Base-by-base conservation (phyloP, 768 basidiomycete genomes). In the Lactifluus echinatus region DNA sequence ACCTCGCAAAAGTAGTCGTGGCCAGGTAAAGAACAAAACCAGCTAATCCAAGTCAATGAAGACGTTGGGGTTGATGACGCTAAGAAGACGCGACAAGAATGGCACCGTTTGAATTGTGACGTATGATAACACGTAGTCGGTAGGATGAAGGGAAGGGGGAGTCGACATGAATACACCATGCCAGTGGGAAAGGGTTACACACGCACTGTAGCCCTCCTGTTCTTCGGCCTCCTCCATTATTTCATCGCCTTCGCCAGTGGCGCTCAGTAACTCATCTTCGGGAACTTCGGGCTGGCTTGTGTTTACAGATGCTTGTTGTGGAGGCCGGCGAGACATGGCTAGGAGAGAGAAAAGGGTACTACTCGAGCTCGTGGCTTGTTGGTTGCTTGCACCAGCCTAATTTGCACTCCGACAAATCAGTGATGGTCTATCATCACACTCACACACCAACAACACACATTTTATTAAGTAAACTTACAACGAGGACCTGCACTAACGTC, bases 1-100 rank as follows among this genome's bases (percentile, higher is more conserved):
- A 97, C 94, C 74, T 96, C 94, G 72, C 92, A 94, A 70, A 96
- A 97, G 76, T 96, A 97, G 73, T 97, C 94, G 71, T 97, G 94
- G 42, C 90, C 90, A 11, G 92, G 92, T 50, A 95, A 75, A 39
- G 91, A 91, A 70, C 92, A 94, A 74, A 93, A 95, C 92, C 92
- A 93, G 66, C 84, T 89, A 67, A 94, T 94, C 92, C 92, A 95
- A 55, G 92, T 95, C 59, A 94, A 76, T 33, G 89, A 90, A 53
- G 89, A 93, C 59, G 90, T 93, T 28, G 89, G 90, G 3, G 89
- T 92, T 26, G 89, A 93, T 45, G 89, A 93, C 49, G 89, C 89
- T 92, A 56, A 40, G 7, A 19, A 49, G 42, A 56, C 53, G 53
- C 56, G 55, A 49, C 44, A 40, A 45, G 26, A 37, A n/a, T 21